phyloP scores from a whole-genome alignment of 2,329 filamentous ascomycete species.

The Colletotrichum sp. region DNA sequence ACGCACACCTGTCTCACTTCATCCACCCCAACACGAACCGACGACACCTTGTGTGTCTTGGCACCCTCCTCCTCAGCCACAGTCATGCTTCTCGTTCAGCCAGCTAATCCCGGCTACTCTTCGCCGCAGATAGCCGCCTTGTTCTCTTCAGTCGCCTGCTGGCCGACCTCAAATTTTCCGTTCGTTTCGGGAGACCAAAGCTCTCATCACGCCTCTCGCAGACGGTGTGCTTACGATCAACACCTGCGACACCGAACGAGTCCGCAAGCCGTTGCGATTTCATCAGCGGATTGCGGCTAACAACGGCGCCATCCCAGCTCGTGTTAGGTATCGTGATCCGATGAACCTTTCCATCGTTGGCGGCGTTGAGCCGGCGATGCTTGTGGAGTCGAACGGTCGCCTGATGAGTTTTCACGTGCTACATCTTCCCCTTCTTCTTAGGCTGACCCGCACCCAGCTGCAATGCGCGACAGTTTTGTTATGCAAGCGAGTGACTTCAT shows the following conservation, averaged over 20 bases:
- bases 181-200: neutral
- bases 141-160: neutral
- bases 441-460: neutral
- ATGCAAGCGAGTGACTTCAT: neutral
- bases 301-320: neutral
- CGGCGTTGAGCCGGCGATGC: neutral
- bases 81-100: neutral
- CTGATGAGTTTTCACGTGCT: neutral
- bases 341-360: neutral
- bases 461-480: neutral
- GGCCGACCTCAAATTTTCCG: neutral
- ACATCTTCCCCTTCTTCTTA: neutral
- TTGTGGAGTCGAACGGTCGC: neutral
- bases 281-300: neutral
- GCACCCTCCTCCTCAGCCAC: neutral
- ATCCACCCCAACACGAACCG: neutral
- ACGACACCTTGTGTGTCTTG: neutral
- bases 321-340: neutral
- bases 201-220: neutral
- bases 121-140: neutral
- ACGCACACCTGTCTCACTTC: constrained; percentile 5
- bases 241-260: neutral
- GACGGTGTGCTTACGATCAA: neutral
- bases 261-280: neutral
- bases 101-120: neutral